phyloP scores from a whole-genome alignment of 768 basidiomycete genomes.

The Trametes maxima region DNA sequence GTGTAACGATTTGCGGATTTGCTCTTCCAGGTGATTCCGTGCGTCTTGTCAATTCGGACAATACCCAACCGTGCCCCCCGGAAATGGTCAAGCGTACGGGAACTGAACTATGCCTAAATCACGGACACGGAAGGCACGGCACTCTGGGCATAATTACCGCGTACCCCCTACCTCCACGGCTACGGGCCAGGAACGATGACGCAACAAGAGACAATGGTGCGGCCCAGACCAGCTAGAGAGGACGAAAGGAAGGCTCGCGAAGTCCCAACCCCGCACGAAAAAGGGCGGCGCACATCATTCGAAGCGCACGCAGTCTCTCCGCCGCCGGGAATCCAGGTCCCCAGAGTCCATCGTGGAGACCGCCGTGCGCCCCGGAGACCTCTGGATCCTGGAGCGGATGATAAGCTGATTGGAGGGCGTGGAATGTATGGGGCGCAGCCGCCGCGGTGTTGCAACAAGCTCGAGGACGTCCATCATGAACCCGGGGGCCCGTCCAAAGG shows the following conservation, averaged over 20 bases:
- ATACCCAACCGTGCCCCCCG: background rate
- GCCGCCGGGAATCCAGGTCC: background rate
- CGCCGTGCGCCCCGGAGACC: conserved; percentile 4
- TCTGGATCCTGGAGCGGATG: background rate
- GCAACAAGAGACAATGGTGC: background rate
- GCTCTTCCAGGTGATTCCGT: background rate
- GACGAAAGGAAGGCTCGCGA: conserved; percentile 7
- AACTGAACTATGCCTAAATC: background rate
- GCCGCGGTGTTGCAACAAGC: background rate
- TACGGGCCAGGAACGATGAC: conserved; percentile 11
- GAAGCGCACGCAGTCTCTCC: conserved; percentile 8
- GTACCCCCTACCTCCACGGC: background rate
- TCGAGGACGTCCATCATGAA: background rate
- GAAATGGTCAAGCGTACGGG: conserved; percentile 3
- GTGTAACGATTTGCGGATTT: no score
- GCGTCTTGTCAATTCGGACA: background rate
- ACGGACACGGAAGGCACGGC: background rate
- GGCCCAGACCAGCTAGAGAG: background rate
- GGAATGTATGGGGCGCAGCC: background rate
- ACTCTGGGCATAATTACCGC: no score
- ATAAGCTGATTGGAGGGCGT: background rate
- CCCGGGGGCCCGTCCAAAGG: background rate
- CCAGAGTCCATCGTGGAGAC: background rate
- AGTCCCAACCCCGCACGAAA: conserved; percentile 3
- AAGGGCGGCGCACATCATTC: conserved; percentile 18